phyloP scores from a whole-genome alignment of 805 yeast genomes.

The Candida oleophila region DNA sequence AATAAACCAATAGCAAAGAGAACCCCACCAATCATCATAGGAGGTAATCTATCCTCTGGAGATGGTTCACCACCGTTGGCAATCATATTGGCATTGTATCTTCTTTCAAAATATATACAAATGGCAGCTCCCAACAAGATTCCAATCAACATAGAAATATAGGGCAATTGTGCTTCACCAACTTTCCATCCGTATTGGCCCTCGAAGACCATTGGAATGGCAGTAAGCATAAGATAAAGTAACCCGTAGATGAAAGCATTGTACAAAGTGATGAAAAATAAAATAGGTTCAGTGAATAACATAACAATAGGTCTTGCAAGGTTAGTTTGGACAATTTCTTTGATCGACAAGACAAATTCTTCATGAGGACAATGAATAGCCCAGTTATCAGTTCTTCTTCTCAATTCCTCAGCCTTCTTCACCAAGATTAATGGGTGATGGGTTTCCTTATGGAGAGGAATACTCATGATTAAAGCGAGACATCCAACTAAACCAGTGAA shows the following conservation, averaged over 20 bases:
- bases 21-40: conserved; percentile 71
- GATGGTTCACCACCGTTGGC: conserved; percentile 46
- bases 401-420: conserved; percentile 30
- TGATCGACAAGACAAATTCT: conserved; percentile 26
- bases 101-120: conserved; percentile 15
- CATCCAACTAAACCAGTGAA: conserved; percentile 42
- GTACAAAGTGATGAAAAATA: conserved; percentile 42
- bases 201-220: conserved; percentile 45
- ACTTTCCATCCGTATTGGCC: conserved; percentile 23
- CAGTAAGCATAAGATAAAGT: conserved; percentile 44
- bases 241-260: conserved; percentile 51
- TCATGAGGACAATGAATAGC: conserved; percentile 39
- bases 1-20: conserved; percentile 75
- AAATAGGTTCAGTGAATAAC: conserved; percentile 42
- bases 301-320: conserved; percentile 35
- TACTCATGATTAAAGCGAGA: conserved; percentile 27
- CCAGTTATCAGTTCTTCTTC: conserved; percentile 42
- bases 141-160: conserved; percentile 35
- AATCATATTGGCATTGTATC: conserved; percentile 31
- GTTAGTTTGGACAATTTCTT: conserved; percentile 34
- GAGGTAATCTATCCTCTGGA: conserved; percentile 79
- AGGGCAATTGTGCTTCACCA: conserved; percentile 26
- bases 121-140: conserved; percentile 26
- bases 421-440: conserved; percentile 39
- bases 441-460: conserved; percentile 36